Evolutionary conservation across 352 stramenopile genomes (phyloP).

Genomic region (Globisporangium cederbergense): DNA sequence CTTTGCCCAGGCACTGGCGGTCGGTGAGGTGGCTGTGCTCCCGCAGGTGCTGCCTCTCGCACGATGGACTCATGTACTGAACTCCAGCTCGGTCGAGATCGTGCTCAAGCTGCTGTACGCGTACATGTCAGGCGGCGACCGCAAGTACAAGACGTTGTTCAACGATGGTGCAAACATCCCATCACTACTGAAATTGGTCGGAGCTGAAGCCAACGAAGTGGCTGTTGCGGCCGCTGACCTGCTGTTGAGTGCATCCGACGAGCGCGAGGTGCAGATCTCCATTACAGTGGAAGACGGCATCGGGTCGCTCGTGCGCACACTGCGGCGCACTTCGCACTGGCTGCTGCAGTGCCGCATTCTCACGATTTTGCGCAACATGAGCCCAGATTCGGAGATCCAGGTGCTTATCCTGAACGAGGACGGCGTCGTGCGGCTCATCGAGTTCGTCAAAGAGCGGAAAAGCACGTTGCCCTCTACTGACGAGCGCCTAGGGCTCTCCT

Average conservation of each 20-base stretch:
- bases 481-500: conserved; percentile 38
- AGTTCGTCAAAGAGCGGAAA: conserved; percentile 45
- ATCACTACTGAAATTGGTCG: conserved; percentile 43
- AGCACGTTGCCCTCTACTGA: conserved; percentile 20
- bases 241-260: conserved; percentile 31
- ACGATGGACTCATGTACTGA: conserved; percentile 40
- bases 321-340: conserved; percentile 30
- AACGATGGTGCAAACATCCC: conserved; percentile 58
- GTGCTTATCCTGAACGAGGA: conserved; percentile 46
- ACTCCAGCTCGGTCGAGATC: conserved; percentile 31
- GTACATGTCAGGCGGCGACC: conserved; percentile 25
- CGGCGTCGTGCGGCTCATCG: conserved; percentile 38
- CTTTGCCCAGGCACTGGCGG: conserved; percentile 11
- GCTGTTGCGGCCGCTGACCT: conserved; percentile 40
- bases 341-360: conserved; percentile 48
- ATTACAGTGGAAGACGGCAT: conserved; percentile 79
- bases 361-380: conserved; percentile 46
- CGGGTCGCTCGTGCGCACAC: conserved; percentile 38
- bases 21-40: conserved; percentile 35
- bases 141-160: conserved; percentile 31
- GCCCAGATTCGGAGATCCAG: conserved; percentile 61
- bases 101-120: conserved; percentile 53
- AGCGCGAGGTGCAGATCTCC: conserved; percentile 59
- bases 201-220: conserved; percentile 28
- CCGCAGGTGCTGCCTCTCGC: conserved; percentile 51